Evolutionary conservation across 108 stramenopile species (phyloP), one percentile per base, ranked within the genome.

Genomic region (Discostella pseudostelligera): DNA sequence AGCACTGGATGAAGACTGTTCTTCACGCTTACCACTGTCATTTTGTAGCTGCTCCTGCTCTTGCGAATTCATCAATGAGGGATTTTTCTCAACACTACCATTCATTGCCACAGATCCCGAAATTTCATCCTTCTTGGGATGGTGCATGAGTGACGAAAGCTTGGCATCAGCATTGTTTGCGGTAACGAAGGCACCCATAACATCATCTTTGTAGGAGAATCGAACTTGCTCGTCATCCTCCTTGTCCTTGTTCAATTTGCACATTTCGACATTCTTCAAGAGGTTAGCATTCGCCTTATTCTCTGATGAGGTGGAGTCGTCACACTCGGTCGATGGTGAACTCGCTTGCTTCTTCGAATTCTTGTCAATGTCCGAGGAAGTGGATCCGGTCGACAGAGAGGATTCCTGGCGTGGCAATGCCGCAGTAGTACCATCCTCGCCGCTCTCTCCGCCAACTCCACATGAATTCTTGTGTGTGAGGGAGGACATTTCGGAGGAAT

Each of bases 121-220:
- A 9, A 2, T 35, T 49, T 20, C 25, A 26, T 62, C 47, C 19
- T 54, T 56, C 48, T 65, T 65, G 2, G 84, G 77, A 19, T 53
- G 53, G 58, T 88, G 86, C 63, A 82, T 79, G 21, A 92, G 54
- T 6, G 87, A 88, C 4, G 87, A 89, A 4, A 93, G 70, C 39
- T 87, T 72, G 22, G 92, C 92, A 16, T 67, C 74, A 7, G 92
- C 92, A 74, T 93, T 93, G 64, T 93, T 93, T 0, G 88, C 87
- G 14, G 92, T 93, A 9, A 93, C 92, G 16, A 77, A 83, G 1
- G 78, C 89, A 20, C 92, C 92, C 61, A 83, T 90, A 21, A 93
- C 92, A 69, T 90, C 89, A 69, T 93, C 92, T 64, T 82, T 89
- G 37, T 83, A 83, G 8, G 67, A 71, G 32, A 60, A 53, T 29